Evolutionary conservation across 768 basidiomycete genomes (phyloP).

Genomic region (Baorangia bicolor): DNA sequence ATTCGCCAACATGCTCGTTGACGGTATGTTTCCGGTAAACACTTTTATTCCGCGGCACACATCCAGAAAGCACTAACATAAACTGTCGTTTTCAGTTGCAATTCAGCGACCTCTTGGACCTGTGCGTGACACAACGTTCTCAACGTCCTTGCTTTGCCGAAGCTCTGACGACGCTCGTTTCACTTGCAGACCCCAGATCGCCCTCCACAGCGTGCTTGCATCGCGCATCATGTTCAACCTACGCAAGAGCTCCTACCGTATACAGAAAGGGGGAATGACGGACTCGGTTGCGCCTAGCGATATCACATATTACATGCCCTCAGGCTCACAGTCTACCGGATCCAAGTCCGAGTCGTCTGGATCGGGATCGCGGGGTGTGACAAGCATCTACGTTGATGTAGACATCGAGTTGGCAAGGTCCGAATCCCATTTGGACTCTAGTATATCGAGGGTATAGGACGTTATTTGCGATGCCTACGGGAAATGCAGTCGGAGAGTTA

Average conservation of each 20-base stretch:
- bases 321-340: not conserved
- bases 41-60: not conserved
- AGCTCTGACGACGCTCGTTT: not conserved
- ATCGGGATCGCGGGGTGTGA: not conserved
- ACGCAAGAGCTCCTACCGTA: not conserved
- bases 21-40: conserved; percentile 10
- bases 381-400: not conserved
- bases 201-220: conserved; percentile 5
- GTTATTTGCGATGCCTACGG: not conserved
- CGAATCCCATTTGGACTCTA: not conserved
- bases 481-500: not conserved
- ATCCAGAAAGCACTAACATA: not conserved
- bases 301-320: not conserved
- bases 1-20: conserved; percentile 10
- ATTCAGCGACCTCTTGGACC: conserved; percentile 1
- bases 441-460: not conserved
- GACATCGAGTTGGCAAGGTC: not conserved
- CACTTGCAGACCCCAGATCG: conserved; percentile 2
- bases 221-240: conserved; percentile 16
- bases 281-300: not conserved
- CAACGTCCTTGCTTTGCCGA: not conserved
- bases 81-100: not conserved
- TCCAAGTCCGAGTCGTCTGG: not conserved
- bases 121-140: not conserved
- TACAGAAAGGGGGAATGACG: not conserved